These are phyloP conservation scores for Aaosphaeria arxii DNA, from an alignment of 2,329 filamentous ascomycete genomes.

Conservation along the genomic window DNA sequence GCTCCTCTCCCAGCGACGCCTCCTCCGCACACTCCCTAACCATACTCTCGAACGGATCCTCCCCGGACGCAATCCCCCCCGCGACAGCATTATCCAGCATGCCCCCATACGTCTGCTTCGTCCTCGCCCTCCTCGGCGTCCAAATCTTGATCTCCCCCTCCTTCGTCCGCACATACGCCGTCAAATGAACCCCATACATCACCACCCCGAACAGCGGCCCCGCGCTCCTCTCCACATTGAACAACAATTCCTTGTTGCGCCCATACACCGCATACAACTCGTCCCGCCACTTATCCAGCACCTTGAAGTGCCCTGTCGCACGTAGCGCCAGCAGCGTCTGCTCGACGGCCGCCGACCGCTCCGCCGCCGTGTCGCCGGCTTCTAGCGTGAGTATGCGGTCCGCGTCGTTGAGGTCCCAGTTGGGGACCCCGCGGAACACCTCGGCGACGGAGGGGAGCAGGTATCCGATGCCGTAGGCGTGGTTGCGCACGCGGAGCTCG, in stretches of 20 bases:
- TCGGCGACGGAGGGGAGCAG: slow-evolving; percentile 61
- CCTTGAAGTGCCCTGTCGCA: slow-evolving; percentile 65
- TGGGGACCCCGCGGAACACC: slow-evolving; percentile 53
- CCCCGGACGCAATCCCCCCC: slow-evolving; percentile 76
- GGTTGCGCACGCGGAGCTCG: slow-evolving; percentile 65
- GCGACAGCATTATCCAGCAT: slow-evolving; percentile 96
- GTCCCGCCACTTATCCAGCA: slow-evolving; percentile 54
- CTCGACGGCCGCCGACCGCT: slow-evolving; percentile 58
- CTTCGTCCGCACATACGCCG: slow-evolving; percentile 31
- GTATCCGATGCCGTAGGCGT: slow-evolving; percentile 60
- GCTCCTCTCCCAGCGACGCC: slow-evolving; percentile 69
- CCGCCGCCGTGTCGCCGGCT: slow-evolving; percentile 55
- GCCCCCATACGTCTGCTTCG: slow-evolving; percentile 84
- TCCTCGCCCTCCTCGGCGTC: slow-evolving; percentile 72
- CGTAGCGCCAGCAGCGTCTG: slow-evolving; percentile 66
- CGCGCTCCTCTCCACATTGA: slow-evolving; percentile 43
- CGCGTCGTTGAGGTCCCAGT: slow-evolving; percentile 59
- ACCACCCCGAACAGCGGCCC: slow-evolving; percentile 44
- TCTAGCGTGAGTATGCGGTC: slow-evolving; percentile 64
- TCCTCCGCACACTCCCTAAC: slow-evolving; percentile 88
- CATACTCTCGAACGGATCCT: slow-evolving; percentile 76
- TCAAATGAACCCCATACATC: slow-evolving; percentile 44
- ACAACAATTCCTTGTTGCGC: slow-evolving; percentile 34
- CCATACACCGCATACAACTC: slow-evolving; percentile 44
- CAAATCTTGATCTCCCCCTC: slow-evolving; percentile 71